Evolutionary conservation across 352 stramenopile species (phyloP).

Genomic region (Phytophthora ramorum): DNA sequence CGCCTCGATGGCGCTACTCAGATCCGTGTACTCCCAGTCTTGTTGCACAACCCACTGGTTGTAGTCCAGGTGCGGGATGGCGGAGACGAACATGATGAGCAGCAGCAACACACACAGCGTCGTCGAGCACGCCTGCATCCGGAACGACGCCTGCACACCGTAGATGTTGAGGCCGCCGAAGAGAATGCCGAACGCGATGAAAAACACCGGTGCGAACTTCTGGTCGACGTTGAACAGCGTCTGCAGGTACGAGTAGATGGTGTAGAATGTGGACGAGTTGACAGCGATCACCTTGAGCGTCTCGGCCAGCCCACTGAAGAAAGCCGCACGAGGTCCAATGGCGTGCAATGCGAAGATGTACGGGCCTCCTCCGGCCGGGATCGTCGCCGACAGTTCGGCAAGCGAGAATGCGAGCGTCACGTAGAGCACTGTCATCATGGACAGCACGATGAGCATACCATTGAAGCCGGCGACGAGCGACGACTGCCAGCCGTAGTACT

Average conservation of each 20-base stretch:
- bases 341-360: conserved; percentile 69
- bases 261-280: conserved; percentile 56
- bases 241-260: conserved; percentile 47
- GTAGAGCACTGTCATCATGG: conserved; percentile 66
- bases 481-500: conserved; percentile 73
- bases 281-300: conserved; percentile 68
- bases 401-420: conserved; percentile 70
- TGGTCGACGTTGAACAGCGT: conserved; percentile 50
- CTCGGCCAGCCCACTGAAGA: conserved; percentile 51
- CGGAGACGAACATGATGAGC: conserved; percentile 62
- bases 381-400: conserved; percentile 64
- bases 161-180: conserved; percentile 61
- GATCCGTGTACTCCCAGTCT: conserved; percentile 60
- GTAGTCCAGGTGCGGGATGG: conserved; percentile 59
- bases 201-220: conserved; percentile 51
- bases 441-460: conserved; percentile 61
- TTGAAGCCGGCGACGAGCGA: conserved; percentile 64
- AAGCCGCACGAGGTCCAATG: conserved; percentile 46
- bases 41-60: conserved; percentile 56
- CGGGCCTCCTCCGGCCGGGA: conserved; percentile 58
- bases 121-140: conserved; percentile 57
- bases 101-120: conserved; percentile 54
- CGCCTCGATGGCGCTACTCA: conserved; percentile 55
- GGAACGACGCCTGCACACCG: conserved; percentile 64
- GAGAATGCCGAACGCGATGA: conserved; percentile 55